A percentile compares a stretch with the other conserved stretches of the same genome.
Evolutionary conservation across 176 grass and related monocot species (phyloP).

Genomic region (Zoysia japonica): DNA sequence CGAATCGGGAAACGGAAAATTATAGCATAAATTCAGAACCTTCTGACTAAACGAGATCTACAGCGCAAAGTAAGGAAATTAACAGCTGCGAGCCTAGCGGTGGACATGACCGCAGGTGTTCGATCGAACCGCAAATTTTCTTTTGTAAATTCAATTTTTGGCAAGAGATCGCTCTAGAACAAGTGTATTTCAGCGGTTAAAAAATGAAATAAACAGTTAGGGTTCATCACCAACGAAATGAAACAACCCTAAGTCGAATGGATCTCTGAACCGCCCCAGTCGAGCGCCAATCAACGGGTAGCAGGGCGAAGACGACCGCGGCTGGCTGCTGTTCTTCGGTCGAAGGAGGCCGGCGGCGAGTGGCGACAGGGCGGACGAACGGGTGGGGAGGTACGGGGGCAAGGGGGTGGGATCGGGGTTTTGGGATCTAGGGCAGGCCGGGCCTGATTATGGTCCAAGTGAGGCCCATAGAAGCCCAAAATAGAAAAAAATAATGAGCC

Average conservation of each 20-base stretch:
- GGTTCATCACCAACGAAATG: neutral
- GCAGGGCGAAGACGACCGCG: neutral
- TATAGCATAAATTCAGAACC: neutral
- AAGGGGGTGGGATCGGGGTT: neutral
- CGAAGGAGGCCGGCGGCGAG: slow-evolving; percentile 10
- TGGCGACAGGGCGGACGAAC: neutral
- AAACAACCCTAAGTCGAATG: neutral
- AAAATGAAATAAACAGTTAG: neutral
- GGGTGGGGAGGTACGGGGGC: neutral
- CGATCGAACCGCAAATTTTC: neutral
- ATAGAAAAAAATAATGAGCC: neutral
- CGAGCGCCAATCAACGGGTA: neutral
- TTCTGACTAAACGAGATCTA: slow-evolving; percentile 29
- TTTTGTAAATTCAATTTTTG: no score
- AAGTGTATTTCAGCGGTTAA: neutral
- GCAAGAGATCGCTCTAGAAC: neutral
- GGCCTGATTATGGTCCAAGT: neutral
- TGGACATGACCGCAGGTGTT: neutral
- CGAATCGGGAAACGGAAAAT: neutral
- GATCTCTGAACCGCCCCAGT: neutral
- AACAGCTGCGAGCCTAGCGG: neutral
- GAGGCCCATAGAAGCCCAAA: neutral
- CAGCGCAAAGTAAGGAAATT: neutral
- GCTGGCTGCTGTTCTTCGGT: slow-evolving; percentile 3
- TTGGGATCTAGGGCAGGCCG: neutral